Conservation (phyloP, 2,329 filamentous ascomycete species). For the Claviceps arundinis region DNA sequence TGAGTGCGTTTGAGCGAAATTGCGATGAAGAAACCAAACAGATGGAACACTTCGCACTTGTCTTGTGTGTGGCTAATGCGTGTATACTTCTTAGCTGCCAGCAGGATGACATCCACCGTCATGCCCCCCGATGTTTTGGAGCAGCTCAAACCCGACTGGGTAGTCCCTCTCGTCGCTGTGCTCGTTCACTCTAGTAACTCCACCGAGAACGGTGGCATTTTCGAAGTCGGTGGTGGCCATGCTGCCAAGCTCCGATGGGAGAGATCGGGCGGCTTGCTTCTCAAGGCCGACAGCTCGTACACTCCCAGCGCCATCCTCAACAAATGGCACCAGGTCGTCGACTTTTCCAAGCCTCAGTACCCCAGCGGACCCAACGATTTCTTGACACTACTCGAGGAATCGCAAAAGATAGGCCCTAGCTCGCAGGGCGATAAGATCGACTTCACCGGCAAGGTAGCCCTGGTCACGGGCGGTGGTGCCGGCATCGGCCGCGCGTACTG, state of each 20-base stretch:
- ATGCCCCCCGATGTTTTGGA: slow-evolving; percentile 89
- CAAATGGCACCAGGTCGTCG: slow-evolving; percentile 77
- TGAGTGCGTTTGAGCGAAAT: slow-evolving; percentile 18
- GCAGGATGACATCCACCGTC: slow-evolving; percentile 87
- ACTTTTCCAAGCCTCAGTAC: slow-evolving; percentile 71
- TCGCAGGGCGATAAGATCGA: slow-evolving; percentile 60
- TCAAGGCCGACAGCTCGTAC: slow-evolving; percentile 78
- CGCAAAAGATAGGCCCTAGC: slow-evolving; percentile 62
- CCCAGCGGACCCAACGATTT: slow-evolving; percentile 82
- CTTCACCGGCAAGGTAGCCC: slow-evolving; percentile 72
- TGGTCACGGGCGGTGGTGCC: slow-evolving; percentile 79
- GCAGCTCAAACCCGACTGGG: slow-evolving; percentile 81
- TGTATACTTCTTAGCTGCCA: slow-evolving; percentile 48
- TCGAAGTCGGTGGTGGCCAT: slow-evolving; percentile 86
- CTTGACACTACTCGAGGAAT: slow-evolving; percentile 70
- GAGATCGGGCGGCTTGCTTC: slow-evolving; percentile 73
- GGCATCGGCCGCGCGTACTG: slow-evolving; percentile 87
- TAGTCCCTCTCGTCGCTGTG: slow-evolving; percentile 82
- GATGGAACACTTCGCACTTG: neutral
- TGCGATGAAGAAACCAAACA: no score
- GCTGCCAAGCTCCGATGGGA: slow-evolving; percentile 92
- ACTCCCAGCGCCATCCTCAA: slow-evolving; percentile 78
- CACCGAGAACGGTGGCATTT: slow-evolving; percentile 74
- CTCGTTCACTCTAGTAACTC: slow-evolving; percentile 78
- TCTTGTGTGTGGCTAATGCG: neutral